Evolutionary conservation across 257 asterid species (phyloP).

Genomic region (Solanum rostratum): DNA sequence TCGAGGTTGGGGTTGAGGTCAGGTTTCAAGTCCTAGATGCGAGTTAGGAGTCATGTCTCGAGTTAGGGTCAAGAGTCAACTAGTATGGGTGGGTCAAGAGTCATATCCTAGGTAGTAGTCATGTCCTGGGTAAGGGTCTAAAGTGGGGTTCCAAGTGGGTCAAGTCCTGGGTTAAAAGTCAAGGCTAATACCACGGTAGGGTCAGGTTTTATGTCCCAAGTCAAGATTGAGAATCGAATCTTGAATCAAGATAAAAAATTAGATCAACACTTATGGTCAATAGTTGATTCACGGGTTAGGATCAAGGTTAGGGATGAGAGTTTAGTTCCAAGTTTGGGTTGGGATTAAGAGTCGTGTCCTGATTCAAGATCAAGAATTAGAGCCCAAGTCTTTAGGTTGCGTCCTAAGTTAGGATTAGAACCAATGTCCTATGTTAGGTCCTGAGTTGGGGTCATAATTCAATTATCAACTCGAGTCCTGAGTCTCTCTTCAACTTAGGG

Average conservation of each 20-base stretch:
- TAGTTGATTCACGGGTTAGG: neutral
- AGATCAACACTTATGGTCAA: neutral
- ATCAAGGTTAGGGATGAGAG: too few species aligned
- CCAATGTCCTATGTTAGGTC: too few species aligned
- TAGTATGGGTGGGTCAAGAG: too few species aligned
- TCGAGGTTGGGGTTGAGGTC: neutral
- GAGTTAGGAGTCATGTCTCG: neutral
- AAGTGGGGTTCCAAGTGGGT: neutral
- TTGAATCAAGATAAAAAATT: neutral
- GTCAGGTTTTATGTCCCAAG: neutral
- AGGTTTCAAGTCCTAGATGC: neutral
- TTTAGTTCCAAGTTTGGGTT: neutral
- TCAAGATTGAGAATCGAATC: neutral
- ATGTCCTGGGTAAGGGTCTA: neutral
- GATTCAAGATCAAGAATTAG: neutral
- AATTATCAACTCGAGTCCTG: neutral
- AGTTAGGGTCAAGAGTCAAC: neutral
- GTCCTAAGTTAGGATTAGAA: too few species aligned
- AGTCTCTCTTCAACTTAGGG: neutral
- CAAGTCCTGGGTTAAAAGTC: neutral
- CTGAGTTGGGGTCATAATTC: neutral
- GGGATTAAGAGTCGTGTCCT: neutral
- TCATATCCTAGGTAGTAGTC: neutral
- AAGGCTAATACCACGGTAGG: rapidly evolving
- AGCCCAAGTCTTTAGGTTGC: too few species aligned